Evolutionary conservation across 192 early-diverging fungal genomes (phyloP).

Genomic region (Spizellomyces punctatus): DNA sequence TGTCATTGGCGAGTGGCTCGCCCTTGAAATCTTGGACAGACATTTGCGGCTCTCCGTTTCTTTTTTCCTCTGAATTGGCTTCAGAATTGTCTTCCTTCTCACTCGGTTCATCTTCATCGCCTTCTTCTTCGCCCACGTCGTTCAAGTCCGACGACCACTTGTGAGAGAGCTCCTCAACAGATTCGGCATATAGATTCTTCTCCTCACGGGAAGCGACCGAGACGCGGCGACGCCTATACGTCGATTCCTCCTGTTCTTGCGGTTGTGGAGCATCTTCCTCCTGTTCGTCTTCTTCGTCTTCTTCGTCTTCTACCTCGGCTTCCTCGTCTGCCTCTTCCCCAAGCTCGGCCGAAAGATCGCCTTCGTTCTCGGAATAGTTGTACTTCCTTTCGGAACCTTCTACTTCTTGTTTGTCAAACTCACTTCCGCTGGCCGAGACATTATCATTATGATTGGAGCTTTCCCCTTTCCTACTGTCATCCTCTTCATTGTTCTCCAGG

Average conservation of each 20-base stretch:
- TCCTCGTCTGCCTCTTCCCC: constrained; percentile 22
- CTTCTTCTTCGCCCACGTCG: not conserved
- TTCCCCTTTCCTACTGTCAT: too few relatives aligned
- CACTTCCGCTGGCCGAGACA: too few relatives aligned
- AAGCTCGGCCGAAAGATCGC: not conserved
- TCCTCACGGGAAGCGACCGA: not conserved
- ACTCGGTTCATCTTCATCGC: not conserved
- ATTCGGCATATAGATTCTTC: constrained; percentile 3
- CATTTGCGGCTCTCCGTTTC: too few relatives aligned
- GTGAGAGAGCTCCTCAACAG: not conserved
- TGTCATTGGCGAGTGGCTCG: too few relatives aligned
- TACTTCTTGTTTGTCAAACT: too few relatives aligned
- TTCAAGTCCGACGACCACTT: not conserved
- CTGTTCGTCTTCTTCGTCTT: not conserved
- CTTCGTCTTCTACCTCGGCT: constrained; percentile 5
- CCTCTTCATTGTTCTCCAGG: not conserved
- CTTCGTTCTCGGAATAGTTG: not conserved
- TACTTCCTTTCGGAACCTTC: too few relatives aligned
- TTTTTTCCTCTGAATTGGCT: too few relatives aligned
- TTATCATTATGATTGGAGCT: too few relatives aligned
- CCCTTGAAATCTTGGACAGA: too few relatives aligned
- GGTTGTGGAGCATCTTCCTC: not conserved
- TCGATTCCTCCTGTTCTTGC: not conserved
- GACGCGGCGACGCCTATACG: not conserved
- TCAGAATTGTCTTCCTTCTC: not conserved